Evolutionary conservation across 805 yeast genomes (phyloP).

Genomic region (Candida namnaoensis): DNA sequence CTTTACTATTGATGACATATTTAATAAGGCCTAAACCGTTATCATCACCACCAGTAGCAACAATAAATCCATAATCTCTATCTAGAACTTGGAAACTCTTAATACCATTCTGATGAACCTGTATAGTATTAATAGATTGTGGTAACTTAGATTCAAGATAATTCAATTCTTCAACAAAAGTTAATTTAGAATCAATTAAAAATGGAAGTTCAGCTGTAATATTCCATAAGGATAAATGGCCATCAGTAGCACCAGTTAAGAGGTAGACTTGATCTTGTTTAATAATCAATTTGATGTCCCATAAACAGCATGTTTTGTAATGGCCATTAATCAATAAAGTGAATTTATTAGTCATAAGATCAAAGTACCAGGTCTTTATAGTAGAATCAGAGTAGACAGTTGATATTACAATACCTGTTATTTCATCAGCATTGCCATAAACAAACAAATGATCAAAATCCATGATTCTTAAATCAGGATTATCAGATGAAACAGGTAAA

Average conservation of each 20-base stretch:
- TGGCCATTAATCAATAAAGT: constrained; percentile 32
- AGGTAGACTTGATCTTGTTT: constrained; percentile 24
- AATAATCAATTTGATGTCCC: constrained; percentile 45
- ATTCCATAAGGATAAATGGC: constrained; percentile 59
- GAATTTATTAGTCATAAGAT: constrained; percentile 28
- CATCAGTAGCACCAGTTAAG: constrained; percentile 75
- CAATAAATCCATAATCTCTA: constrained; percentile 12
- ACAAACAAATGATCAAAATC: constrained; percentile 53
- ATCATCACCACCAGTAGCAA: constrained; percentile 90
- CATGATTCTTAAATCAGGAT: constrained; percentile 88
- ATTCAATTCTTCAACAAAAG: not conserved
- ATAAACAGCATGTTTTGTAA: constrained; percentile 72
- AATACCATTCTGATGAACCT: constrained; percentile 80
- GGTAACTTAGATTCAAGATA: not conserved
- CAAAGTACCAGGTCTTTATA: constrained; percentile 56
- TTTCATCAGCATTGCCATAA: constrained; percentile 11
- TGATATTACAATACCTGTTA: constrained; percentile 42
- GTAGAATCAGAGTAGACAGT: constrained; percentile 84
- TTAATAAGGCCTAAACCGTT: constrained; percentile 49
- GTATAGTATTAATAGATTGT: constrained; percentile 18
- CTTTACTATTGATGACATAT: constrained; percentile 20
- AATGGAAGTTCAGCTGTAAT: constrained; percentile 24
- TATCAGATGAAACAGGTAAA: constrained; percentile 44
- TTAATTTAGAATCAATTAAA: constrained; percentile 2
- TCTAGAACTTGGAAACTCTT: constrained; percentile 41